A percentile compares a stretch with the other conserved stretches of the same genome.
These are phyloP conservation scores for Russula abietina DNA, from an alignment of 768 basidiomycete species.

Conservation along the genomic window DNA sequence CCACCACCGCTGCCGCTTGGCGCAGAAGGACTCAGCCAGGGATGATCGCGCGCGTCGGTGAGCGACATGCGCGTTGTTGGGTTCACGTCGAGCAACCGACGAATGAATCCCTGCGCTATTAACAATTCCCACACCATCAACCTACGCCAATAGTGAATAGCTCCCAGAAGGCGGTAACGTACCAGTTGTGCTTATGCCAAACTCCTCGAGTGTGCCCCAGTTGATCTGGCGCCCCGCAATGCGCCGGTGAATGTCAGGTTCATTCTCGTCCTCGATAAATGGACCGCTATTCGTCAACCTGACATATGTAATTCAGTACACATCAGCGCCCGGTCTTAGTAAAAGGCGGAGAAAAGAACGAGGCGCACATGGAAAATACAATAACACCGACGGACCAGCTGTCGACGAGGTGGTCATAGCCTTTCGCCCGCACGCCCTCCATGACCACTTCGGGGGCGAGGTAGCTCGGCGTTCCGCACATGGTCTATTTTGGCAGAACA, in stretches of 20 bases:
- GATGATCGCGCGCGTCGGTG: constrained; percentile 58
- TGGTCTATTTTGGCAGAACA: constrained; percentile 46
- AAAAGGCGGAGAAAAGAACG: background rate
- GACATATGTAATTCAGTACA: background rate
- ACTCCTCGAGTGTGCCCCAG: constrained; percentile 5
- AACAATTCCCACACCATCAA: constrained; percentile 10
- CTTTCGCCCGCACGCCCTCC: constrained; percentile 48
- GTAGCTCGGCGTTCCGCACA: constrained; percentile 96
- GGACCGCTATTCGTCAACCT: constrained; percentile 7
- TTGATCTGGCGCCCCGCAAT: constrained; percentile 19
- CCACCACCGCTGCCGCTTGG: background rate
- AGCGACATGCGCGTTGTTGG: constrained; percentile 69
- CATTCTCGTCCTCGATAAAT: constrained; percentile 16
- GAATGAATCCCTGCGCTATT: constrained; percentile 62
- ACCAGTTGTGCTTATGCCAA: constrained; percentile 40
- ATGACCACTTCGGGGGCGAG: constrained; percentile 88
- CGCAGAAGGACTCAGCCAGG: constrained; percentile 53
- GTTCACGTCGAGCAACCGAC: constrained; percentile 54
- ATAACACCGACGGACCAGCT: constrained; percentile 97
- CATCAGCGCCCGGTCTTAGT: background rate
- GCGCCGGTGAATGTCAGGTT: constrained; percentile 9
- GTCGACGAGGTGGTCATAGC: constrained; percentile 87
- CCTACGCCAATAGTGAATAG: background rate
- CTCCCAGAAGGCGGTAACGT: constrained; percentile 23
- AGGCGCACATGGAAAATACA: constrained; percentile 76